Conservation (phyloP, 2,329 filamentous ascomycete species). For the Cadophora luteo-olivacea region DNA sequence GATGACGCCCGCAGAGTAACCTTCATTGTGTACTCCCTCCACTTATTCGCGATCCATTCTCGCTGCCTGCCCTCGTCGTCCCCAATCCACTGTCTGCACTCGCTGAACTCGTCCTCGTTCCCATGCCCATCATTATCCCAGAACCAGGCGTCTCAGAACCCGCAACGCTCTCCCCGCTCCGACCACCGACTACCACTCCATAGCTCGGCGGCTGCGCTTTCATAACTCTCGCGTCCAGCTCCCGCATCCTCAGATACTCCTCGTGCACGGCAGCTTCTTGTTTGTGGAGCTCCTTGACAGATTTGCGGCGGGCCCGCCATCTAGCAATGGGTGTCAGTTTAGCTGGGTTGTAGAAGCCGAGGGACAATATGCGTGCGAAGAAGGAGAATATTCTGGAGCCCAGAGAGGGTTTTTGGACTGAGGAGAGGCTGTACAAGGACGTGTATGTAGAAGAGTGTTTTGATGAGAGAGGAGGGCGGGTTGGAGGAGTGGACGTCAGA, state of each 20-base stretch:
- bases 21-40: not conserved
- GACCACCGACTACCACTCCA: not conserved
- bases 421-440: conserved; percentile 7
- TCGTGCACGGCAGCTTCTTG: conserved; percentile 60
- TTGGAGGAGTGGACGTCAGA: too few species aligned
- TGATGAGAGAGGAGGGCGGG: not conserved
- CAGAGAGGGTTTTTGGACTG: not conserved
- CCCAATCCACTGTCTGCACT: not conserved
- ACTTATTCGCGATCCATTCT: not conserved
- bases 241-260: conserved; percentile 54
- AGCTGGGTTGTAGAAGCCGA: not conserved
- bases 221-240: conserved; percentile 52
- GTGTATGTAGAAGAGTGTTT: not conserved
- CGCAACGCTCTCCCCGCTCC: conserved; percentile 11
- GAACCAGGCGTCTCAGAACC: not conserved
- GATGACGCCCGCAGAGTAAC: too few species aligned
- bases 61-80: not conserved
- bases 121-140: not conserved
- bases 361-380: not conserved
- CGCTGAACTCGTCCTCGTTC: conserved; percentile 14
- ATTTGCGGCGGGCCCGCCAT: conserved; percentile 24
- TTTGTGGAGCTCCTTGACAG: conserved; percentile 49
- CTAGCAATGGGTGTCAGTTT: conserved; percentile 9
- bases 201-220: conserved; percentile 31
- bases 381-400: not conserved